Base-by-base conservation (phyloP, 1,139 yeast genomes). In the Geotrichum phurueaensis region DNA sequence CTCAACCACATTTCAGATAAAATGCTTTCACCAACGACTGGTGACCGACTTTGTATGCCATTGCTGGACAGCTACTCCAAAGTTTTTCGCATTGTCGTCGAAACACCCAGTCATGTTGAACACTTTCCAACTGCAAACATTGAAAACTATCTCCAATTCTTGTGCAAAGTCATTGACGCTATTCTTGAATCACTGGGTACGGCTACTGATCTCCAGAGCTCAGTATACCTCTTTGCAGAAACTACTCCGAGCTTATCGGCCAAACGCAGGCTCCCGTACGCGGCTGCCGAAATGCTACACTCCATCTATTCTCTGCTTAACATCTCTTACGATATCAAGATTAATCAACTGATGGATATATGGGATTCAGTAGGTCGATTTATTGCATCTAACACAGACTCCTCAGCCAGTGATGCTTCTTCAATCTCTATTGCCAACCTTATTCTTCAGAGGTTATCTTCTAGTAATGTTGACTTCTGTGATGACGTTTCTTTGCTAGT, bases 41-140 rank as follows among this genome's bases (percentile, higher is more conserved):
- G 20, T 10, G 61, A 59, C 12, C 48, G 49, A 48, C 48, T 59
- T 12, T 59, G 61, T 29, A 56, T 56, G 52, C 61, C 61, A 2
- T 20, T 59, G 12, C 27, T 59, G 7, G 61, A 59, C 27, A 33
- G 33, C 29, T 53, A 59, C 23, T 55, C 61, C 1, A 55, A 59
- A 23, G 39, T 57, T 18, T 56, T 59, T 29, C 49, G 59, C 27
- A 47, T 49, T 36, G 31, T 59, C 6, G 57, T 59, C 9, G 61
- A 59, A 50, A 9, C 12, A 1, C 59, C 61, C 1, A 29, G 53
- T 23, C 55, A 56, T 56, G 57, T 53, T 18, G 61, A 59, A 45
- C 61, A 59, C 31, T 43, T 59, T 15, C 53, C 56, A 1, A 25
- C 20, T 10, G 25, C 31, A 15, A 50, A 45, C 22, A 51, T 56